Conservation (phyloP, 139 green algal species). For the Zygnema circumcarinatum region DNA sequence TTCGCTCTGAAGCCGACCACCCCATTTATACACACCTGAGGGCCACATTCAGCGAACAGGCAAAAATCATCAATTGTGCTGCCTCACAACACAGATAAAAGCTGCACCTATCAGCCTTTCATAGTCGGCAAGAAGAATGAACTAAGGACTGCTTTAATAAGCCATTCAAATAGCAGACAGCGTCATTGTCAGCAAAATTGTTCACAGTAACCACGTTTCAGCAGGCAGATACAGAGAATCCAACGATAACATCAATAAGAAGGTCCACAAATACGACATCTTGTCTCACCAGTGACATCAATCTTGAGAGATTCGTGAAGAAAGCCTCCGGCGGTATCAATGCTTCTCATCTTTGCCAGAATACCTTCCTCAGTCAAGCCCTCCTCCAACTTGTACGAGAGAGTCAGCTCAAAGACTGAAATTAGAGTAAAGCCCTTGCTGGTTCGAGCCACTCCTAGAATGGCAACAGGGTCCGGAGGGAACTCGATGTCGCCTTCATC, state of each 20-base stretch:
- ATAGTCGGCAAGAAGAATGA: too few relatives aligned
- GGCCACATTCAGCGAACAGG: too few relatives aligned
- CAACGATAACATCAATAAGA: too few relatives aligned
- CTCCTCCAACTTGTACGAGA: conserved; percentile 62
- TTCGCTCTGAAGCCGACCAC: background rate
- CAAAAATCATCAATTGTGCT: too few relatives aligned
- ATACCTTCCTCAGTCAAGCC: conserved; percentile 76
- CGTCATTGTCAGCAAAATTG: too few relatives aligned
- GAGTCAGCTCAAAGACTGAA: conserved; percentile 64
- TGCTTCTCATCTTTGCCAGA: conserved; percentile 36
- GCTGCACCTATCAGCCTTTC: too few relatives aligned
- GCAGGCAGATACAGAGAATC: too few relatives aligned
- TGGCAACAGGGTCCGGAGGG: conserved; percentile 9
- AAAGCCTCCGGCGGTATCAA: conserved; percentile 7
- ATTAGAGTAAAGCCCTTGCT: conserved; percentile 71
- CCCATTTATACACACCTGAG: background rate
- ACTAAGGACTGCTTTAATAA: too few relatives aligned
- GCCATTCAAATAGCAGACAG: too few relatives aligned
- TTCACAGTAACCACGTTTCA: too few relatives aligned
- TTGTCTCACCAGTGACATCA: background rate
- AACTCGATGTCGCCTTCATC: conserved; percentile 43
- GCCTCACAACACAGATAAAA: too few relatives aligned
- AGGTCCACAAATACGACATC: background rate
- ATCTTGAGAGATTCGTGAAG: background rate
- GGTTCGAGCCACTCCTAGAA: conserved; percentile 28